phyloP scores from a whole-genome alignment of 2,329 filamentous ascomycete species.

The Helminthosporium solani region DNA sequence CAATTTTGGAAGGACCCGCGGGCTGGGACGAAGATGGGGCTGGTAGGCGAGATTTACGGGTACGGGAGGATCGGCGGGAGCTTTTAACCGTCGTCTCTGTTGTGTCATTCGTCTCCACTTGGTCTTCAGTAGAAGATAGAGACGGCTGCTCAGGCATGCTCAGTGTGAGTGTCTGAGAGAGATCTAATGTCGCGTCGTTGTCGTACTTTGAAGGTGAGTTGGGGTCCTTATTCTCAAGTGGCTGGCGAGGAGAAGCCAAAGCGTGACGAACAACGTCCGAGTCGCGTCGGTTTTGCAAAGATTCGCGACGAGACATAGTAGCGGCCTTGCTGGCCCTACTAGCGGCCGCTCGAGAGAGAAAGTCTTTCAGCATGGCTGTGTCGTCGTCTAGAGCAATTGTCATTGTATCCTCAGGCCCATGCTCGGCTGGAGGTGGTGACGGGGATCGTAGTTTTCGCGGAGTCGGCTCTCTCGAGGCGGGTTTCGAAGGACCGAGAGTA shows the following conservation, averaged over 20 bases:
- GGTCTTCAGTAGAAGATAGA: conserved; percentile 17
- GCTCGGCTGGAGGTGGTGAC: conserved; percentile 28
- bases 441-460: conserved; percentile 30
- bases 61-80: conserved; percentile 37
- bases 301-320: conserved; percentile 42
- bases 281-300: conserved; percentile 49
- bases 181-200: conserved; percentile 32
- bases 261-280: conserved; percentile 50
- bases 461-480: conserved; percentile 13
- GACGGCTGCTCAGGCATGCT: conserved; percentile 17
- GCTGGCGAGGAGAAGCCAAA: conserved; percentile 48
- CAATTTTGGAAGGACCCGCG: conserved; percentile 43
- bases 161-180: conserved; percentile 32
- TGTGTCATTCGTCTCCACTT: conserved; percentile 14
- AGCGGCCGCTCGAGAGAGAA: conserved; percentile 51
- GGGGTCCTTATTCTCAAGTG: conserved; percentile 50
- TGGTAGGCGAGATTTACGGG: conserved; percentile 39
- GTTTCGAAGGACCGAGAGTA: conserved; percentile 22
- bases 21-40: conserved; percentile 23
- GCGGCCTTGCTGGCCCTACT: conserved; percentile 45
- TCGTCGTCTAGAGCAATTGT: conserved; percentile 47
- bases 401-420: conserved; percentile 33
- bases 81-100: conserved; percentile 16
- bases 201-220: conserved; percentile 48
- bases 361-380: conserved; percentile 52